Base-by-base conservation (phyloP, 2,329 filamentous ascomycete genomes). In the Sarocladiaceae sp. region DNA sequence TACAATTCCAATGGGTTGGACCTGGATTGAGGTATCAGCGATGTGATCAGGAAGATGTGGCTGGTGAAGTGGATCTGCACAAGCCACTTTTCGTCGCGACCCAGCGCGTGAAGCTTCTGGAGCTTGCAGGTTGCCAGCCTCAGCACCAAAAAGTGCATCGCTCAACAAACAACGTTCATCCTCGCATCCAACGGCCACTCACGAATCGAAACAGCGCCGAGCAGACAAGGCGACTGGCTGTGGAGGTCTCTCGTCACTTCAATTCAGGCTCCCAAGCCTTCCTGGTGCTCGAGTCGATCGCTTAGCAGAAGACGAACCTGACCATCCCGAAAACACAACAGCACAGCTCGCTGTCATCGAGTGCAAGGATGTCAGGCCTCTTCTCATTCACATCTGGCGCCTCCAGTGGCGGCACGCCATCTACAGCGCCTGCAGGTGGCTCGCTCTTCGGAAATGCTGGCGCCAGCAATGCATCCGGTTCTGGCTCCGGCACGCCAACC, bases 321-420 rank as follows among this genome's bases (percentile, higher is more conserved):
- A 20, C 22, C 11, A 36, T 36, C n/a, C 31, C 31, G n/a, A 33
- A 17, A 29, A 17, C 35, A 36, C 18, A 25, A 50, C 47, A 50
- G 15, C 15, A 37, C n/a, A 18, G 7, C 47, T 23, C 36, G 31
- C 47, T 20, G n/a, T 10, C 23, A 33, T 29, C 44, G 4, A 22
- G 33, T 20, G 3, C 23, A n/a, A n/a, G n/a, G n/a, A n/a, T n/a
- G 49, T 26, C 44, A 26, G 20, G 13, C 22, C 39, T 33, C n/a
- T 74, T 74, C 71, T 62, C 68, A 33, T 73, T 74, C 64, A 67
- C 53, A 73, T 75, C 59, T 63, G 65, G 66, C 58, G 66, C 63
- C 48, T 56, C 65, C 17, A 56, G 61, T 49, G 61, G 60, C 55
- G 68, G 61, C 53, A 55, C 65, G 7, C 65, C 64, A 10, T 65